Conservation (phyloP, 2,329 filamentous ascomycete species). For the Ophiostoma tasmaniense region DNA sequence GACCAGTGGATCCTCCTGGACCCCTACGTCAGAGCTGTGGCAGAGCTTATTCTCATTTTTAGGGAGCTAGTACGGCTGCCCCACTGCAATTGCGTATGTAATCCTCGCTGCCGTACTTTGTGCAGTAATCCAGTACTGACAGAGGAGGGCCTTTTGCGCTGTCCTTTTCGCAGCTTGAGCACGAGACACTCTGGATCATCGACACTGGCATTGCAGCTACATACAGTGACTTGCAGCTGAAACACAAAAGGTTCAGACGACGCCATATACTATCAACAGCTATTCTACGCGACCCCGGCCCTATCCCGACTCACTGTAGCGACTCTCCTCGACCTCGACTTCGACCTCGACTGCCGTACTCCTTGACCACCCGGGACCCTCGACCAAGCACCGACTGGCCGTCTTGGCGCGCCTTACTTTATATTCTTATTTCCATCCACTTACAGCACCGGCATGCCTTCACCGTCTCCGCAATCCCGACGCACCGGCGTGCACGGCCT, state of each 20-base stretch:
- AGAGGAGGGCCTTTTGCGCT: not conserved
- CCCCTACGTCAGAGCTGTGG: conserved; percentile 1
- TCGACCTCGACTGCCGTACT: not conserved
- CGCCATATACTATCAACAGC: not conserved
- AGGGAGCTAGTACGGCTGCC: not conserved
- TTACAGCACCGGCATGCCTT: conserved; percentile 11
- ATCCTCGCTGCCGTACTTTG: not conserved
- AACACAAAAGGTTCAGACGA: not conserved
- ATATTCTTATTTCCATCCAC: not conserved
- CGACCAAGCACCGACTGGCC: not conserved
- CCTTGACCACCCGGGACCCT: not conserved
- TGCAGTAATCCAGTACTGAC: no score
- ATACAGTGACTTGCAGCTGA: not conserved
- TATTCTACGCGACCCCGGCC: not conserved
- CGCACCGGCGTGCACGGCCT: conserved; percentile 13
- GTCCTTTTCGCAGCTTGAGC: not conserved
- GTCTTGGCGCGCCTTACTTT: not conserved
- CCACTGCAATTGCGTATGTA: conserved; percentile 7
- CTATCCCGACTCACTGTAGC: not conserved
- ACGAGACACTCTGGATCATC: not conserved
- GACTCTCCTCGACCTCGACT: not conserved
- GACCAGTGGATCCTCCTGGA: not conserved
- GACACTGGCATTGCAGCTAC: not conserved
- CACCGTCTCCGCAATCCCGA: conserved; percentile 17
- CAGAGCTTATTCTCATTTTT: not conserved